phyloP scores from a whole-genome alignment of 345 rosid species.

The Brassica juncea region DNA sequence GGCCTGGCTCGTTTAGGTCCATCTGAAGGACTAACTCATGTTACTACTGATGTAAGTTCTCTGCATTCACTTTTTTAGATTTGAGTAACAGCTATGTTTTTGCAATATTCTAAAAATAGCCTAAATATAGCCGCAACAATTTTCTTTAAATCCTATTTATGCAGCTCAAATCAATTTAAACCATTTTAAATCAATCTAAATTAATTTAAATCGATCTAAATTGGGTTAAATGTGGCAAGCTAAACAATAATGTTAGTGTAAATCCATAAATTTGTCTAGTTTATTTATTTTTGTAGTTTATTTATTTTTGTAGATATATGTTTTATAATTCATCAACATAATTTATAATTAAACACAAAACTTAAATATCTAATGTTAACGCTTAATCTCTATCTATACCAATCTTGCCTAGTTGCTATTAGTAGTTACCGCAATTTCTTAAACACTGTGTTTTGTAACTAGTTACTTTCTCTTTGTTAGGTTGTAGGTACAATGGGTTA shows the following conservation, averaged over 20 bases:
- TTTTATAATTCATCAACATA: too few relatives aligned
- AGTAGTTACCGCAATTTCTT: neutral
- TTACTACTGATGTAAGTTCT: slow-evolving; percentile 77
- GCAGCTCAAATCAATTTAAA: neutral
- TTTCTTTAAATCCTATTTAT: neutral
- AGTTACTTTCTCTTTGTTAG: slow-evolving; percentile 38
- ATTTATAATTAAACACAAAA: too few relatives aligned
- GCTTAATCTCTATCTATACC: too few relatives aligned
- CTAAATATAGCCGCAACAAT: neutral
- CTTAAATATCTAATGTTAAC: too few relatives aligned
- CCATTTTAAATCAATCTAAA: neutral
- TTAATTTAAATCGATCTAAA: too few relatives aligned
- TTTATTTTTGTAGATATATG: too few relatives aligned
- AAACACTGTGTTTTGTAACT: neutral
- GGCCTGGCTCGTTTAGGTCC: slow-evolving; percentile 97
- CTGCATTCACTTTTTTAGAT: neutral
- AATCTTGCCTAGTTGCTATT: too few relatives aligned
- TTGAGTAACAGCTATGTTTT: neutral
- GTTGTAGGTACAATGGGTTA: slow-evolving; percentile 95
- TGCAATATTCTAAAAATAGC: neutral
- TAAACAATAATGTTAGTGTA: too few relatives aligned
- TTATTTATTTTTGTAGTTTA: too few relatives aligned
- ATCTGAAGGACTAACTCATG: slow-evolving; percentile 84
- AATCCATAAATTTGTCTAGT: too few relatives aligned
- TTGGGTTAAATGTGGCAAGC: too few relatives aligned